Percentiles rank a stretch among this genome's conserved stretches.
These are phyloP conservation scores for Kodamaea leandrae DNA, from an alignment of 805 yeast species.

Conservation along the genomic window DNA sequence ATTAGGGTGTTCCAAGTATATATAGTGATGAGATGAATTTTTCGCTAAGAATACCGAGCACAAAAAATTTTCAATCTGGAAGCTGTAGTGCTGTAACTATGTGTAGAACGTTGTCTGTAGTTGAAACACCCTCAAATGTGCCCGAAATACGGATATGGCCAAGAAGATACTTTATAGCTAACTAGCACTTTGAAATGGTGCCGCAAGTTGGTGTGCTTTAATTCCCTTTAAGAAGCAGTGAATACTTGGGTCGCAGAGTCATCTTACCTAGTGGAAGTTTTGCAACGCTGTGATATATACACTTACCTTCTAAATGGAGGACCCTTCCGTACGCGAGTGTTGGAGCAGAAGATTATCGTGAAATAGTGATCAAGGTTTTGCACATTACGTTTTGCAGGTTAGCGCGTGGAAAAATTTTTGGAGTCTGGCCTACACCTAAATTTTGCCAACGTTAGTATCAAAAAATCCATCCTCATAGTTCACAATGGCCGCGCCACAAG, in stretches of 20 bases:
- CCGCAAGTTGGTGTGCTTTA: too few relatives aligned
- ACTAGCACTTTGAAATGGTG: too few relatives aligned
- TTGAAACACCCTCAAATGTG: too few relatives aligned
- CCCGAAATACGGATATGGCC: too few relatives aligned
- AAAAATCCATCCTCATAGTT: not conserved
- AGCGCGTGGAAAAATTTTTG: constrained; percentile 9
- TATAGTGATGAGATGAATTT: not conserved
- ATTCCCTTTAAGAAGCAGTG: too few relatives aligned
- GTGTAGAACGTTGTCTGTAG: not conserved
- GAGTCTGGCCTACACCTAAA: constrained; percentile 1
- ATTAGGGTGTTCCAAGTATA: not conserved
- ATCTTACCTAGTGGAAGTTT: too few relatives aligned
- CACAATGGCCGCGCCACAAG: constrained; percentile 16
- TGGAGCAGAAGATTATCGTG: too few relatives aligned
- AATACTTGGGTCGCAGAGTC: too few relatives aligned
- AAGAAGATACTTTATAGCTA: too few relatives aligned
- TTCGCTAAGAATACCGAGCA: not conserved
- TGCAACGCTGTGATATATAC: too few relatives aligned
- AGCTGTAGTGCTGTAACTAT: not conserved
- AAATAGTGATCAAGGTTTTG: not conserved
- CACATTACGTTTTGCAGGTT: constrained; percentile 2
- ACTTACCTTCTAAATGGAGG: too few relatives aligned
- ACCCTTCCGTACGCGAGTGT: too few relatives aligned
- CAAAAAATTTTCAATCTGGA: not conserved
- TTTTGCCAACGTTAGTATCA: constrained; percentile 5